Percentiles rank a stretch among this genome's conserved stretches.
Evolutionary conservation across 176 grass and related monocot genomes (phyloP).

Genomic region (Saccharum officinarum): DNA sequence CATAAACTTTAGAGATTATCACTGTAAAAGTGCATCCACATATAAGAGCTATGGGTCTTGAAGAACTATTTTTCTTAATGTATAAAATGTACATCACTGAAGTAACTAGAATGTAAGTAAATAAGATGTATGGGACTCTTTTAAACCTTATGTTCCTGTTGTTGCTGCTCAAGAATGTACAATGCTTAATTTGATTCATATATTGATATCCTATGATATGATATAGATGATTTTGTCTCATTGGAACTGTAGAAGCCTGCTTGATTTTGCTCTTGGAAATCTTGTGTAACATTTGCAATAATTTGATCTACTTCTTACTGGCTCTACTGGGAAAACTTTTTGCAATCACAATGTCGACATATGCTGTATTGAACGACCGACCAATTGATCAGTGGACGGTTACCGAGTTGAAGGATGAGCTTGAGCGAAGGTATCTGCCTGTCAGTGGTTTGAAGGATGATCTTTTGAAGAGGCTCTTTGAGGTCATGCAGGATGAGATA

Average conservation of each 20-base stretch:
- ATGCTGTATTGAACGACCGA: slow-evolving; percentile 76
- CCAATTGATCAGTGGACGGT: slow-evolving; percentile 97
- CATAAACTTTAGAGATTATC: not conserved
- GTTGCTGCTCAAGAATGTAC: not conserved
- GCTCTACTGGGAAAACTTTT: not conserved
- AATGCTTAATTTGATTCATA: not conserved
- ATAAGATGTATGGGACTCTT: not conserved
- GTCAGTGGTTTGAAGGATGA: slow-evolving; percentile 96
- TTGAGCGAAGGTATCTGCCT: slow-evolving; percentile 67
- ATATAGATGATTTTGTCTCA: not conserved
- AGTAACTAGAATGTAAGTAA: not conserved
- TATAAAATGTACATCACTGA: not conserved
- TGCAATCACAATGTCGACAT: slow-evolving; percentile 67
- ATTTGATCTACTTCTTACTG: not conserved
- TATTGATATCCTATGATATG: not conserved
- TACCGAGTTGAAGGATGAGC: slow-evolving; percentile 86
- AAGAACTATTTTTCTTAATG: not conserved
- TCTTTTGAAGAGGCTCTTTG: slow-evolving; percentile 75
- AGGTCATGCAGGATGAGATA: slow-evolving; percentile 65
- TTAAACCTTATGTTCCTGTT: not conserved
- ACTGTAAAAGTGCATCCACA: not conserved
- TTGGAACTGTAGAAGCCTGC: not conserved
- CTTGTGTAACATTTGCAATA: not conserved
- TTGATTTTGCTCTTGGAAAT: not conserved
- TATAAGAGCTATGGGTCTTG: not conserved